Base-by-base conservation (phyloP, 805 yeast species). In the Lipomyces japonicus region DNA sequence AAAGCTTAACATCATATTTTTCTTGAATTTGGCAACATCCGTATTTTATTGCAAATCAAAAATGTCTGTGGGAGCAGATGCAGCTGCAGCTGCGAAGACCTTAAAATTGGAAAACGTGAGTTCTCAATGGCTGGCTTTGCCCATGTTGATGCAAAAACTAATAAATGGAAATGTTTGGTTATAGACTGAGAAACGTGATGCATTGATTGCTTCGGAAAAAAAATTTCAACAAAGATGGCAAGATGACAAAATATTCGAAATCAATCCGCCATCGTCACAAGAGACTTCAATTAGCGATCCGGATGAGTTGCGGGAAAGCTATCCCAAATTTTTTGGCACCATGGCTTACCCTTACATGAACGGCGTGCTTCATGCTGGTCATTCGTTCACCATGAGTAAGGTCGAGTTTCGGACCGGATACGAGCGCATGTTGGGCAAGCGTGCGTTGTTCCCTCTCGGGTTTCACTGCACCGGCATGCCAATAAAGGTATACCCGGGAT, bases 391-490 rank as follows among this genome's bases (percentile, higher is more conserved):
- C 32, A 75, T 91, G 57, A 87, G 97, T 46, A 93, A 93, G 72
- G 91, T 81, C 45, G 98, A 93, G 69, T 93, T 84, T 67, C 82
- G 90, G 40, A 76, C 86, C 49, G 97, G 97, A 48, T 93, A 84
- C 66, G 96, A 93, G 74, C 82, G 97, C 72, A 85, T 93, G 91
- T 78, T 78, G 65, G 97, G 97, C 60, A 87, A 84, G 71, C 79
- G 85, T 62, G 96, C 96, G 32, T 74, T 90, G 54, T 93, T 87
- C 73, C 97, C 98, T 44, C 77, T 93, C 50, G 98, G 98, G 43
- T 93, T 91, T 84, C 98, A 93, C 72, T 93, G 98, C 78, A 93
- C 98, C 31, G 98, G 98, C 76, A 85, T 93, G 96, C 97, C 98
- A 47, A 93, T 93, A 68, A 71, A 69, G 63, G 56, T 52, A 30